Evolutionary conservation across 176 grass and related monocot species (phyloP).

Genomic region (Lolium multiflorum): DNA sequence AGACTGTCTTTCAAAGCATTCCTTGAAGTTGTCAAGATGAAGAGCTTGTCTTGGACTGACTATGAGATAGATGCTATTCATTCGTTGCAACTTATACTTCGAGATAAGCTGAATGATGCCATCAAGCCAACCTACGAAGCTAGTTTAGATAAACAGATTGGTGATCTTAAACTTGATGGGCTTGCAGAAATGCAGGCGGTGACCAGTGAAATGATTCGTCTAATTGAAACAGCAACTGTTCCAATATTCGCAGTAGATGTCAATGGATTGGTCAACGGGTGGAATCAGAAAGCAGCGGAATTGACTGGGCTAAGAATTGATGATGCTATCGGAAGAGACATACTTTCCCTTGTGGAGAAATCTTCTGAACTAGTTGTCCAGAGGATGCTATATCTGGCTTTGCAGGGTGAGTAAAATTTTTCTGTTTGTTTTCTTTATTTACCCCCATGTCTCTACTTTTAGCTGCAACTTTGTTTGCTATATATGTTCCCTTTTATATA

Average conservation of each 20-base stretch:
- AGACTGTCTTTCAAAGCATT: constrained; percentile 91
- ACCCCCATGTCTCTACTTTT: neutral
- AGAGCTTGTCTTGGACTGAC: constrained; percentile 80
- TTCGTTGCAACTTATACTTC: constrained; percentile 89
- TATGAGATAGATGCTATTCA: constrained; percentile 95
- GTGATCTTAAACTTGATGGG: constrained; percentile 77
- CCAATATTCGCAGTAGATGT: constrained; percentile 89
- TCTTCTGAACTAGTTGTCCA: constrained; percentile 65
- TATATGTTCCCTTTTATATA: too few species aligned
- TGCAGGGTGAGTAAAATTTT: constrained; percentile 63
- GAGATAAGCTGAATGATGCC: constrained; percentile 58
- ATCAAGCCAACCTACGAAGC: constrained; percentile 11
- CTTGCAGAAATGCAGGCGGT: constrained; percentile 82
- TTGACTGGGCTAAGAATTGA: constrained; percentile 74
- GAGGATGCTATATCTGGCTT: constrained; percentile 83
- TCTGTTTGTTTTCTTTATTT: constrained; percentile 7
- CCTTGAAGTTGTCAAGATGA: constrained; percentile 89
- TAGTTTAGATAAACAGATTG: constrained; percentile 61
- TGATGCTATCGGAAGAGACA: constrained; percentile 79
- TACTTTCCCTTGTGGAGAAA: constrained; percentile 79
- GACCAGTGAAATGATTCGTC: constrained; percentile 90
- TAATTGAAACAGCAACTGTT: constrained; percentile 90
- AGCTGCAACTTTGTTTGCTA: neutral
- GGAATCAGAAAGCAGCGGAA: constrained; percentile 85
- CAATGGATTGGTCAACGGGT: constrained; percentile 83